A percentile compares a stretch with the other conserved stretches of the same genome.
These are phyloP conservation scores for Ophiostoma montium DNA, from an alignment of 2,329 filamentous ascomycete genomes.

Conservation along the genomic window DNA sequence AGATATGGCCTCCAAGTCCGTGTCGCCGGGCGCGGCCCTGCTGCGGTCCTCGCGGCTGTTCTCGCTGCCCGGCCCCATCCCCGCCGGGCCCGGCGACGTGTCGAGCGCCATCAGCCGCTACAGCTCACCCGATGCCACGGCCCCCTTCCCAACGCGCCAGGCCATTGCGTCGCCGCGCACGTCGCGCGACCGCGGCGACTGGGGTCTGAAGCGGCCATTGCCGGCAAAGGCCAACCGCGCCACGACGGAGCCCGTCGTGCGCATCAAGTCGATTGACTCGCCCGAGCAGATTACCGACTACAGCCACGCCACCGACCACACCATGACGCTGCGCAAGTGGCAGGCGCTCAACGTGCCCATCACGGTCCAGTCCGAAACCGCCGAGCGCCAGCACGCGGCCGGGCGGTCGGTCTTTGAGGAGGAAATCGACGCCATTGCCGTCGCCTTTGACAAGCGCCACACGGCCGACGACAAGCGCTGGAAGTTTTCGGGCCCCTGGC, in stretches of 20 bases:
- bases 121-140: slow-evolving; percentile 54
- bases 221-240: slow-evolving; percentile 62
- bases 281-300: slow-evolving; percentile 85
- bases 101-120: slow-evolving; percentile 31
- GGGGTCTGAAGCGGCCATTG: slow-evolving; percentile 79
- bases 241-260: slow-evolving; percentile 59
- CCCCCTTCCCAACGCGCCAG: slow-evolving; percentile 66
- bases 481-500: slow-evolving; percentile 55
- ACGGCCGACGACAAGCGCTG: slow-evolving; percentile 37
- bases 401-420: slow-evolving; percentile 46
- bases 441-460: slow-evolving; percentile 20
- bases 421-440: slow-evolving; percentile 37
- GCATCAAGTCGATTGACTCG: slow-evolving; percentile 67
- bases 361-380: slow-evolving; percentile 12
- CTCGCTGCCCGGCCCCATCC: slow-evolving; percentile 65
- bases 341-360: slow-evolving; percentile 67
- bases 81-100: slow-evolving; percentile 39
- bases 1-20: slow-evolving; percentile 18
- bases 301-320: slow-evolving; percentile 67
- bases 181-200: slow-evolving; percentile 68
- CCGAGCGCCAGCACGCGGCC: slow-evolving; percentile 15
- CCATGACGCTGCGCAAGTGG: slow-evolving; percentile 70
- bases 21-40: slow-evolving; percentile 53
- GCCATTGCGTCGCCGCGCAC: slow-evolving; percentile 64
- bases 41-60: slow-evolving; percentile 83